Percentiles rank a stretch among this genome's conserved stretches.
These are phyloP conservation scores for Jackrogersella multiformis DNA, from an alignment of 495 filamentous ascomycete genomes.

Conservation along the genomic window DNA sequence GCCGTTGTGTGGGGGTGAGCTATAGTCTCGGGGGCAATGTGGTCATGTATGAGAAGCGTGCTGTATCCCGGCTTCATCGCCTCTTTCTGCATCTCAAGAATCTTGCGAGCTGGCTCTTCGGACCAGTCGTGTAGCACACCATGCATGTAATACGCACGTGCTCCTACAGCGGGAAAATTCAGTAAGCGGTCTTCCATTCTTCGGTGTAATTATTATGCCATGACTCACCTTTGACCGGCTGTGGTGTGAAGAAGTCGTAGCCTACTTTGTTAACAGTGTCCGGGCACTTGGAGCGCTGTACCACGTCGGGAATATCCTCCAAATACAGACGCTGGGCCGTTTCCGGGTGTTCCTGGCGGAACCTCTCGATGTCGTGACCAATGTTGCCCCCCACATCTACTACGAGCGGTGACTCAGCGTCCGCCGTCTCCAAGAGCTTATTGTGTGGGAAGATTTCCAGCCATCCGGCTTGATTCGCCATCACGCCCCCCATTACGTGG, in stretches of 20 bases:
- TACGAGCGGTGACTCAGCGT: background rate
- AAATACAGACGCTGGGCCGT: background rate
- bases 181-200: background rate
- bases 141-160: conserved; percentile 49
- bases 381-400: conserved; percentile 1
- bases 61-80: conserved; percentile 56
- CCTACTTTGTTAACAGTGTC: conserved; percentile 3
- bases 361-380: background rate
- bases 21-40: conserved; percentile 43
- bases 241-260: conserved; percentile 3
- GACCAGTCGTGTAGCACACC: conserved; percentile 54
- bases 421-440: background rate
- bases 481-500: conserved; percentile 2
- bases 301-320: background rate
- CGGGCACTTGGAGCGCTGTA: conserved; percentile 3
- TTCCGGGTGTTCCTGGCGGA: background rate
- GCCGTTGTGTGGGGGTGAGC: conserved; percentile 27
- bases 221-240: conserved; percentile 1
- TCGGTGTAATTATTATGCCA: background rate
- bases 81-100: background rate
- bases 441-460: background rate
- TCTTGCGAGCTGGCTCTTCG: conserved; percentile 36
- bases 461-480: conserved; percentile 6
- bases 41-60: conserved; percentile 52
- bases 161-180: conserved; percentile 34